These are phyloP conservation scores for Platanthera guangdongensis DNA, from an alignment of 106 monocot species.

Conservation along the genomic window DNA sequence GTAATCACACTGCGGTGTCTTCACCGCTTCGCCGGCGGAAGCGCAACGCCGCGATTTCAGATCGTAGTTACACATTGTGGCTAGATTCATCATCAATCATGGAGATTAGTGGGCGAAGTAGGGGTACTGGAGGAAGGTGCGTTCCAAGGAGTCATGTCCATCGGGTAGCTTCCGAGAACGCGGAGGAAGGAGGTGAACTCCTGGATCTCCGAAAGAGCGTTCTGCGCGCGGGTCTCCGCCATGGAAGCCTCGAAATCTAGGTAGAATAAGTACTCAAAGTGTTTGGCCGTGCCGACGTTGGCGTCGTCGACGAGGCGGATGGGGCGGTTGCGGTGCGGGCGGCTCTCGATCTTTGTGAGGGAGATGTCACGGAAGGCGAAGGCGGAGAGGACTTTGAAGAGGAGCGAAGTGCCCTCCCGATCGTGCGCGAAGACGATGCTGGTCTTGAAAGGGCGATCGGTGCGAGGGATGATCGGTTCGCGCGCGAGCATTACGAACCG, in stretches of 20 bases:
- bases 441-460: slow-evolving; percentile 38
- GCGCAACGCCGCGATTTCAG: not conserved
- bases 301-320: slow-evolving; percentile 39
- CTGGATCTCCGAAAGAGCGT: slow-evolving; percentile 33
- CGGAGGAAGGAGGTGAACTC: slow-evolving; percentile 32
- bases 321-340: slow-evolving; percentile 41
- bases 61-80: not conserved
- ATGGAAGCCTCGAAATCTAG: slow-evolving; percentile 33
- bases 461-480: slow-evolving; percentile 35
- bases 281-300: slow-evolving; percentile 31
- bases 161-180: slow-evolving; percentile 36
- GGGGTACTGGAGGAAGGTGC: not conserved
- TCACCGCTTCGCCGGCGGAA: not conserved
- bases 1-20: not conserved
- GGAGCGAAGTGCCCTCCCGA: slow-evolving; percentile 23
- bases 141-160: slow-evolving; percentile 14
- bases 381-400: slow-evolving; percentile 40
- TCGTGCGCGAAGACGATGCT: slow-evolving; percentile 42
- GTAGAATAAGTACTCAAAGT: slow-evolving; percentile 40
- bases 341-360: slow-evolving; percentile 43
- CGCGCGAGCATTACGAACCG: slow-evolving; percentile 40
- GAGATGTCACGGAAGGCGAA: slow-evolving; percentile 46
- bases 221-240: slow-evolving; percentile 35
- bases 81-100: not conserved
- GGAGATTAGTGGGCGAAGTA: not conserved